Percentiles rank a stretch among this genome's conserved stretches.
Evolutionary conservation across 345 rosid genomes (phyloP).

Genomic region (Populus pruinosa): DNA sequence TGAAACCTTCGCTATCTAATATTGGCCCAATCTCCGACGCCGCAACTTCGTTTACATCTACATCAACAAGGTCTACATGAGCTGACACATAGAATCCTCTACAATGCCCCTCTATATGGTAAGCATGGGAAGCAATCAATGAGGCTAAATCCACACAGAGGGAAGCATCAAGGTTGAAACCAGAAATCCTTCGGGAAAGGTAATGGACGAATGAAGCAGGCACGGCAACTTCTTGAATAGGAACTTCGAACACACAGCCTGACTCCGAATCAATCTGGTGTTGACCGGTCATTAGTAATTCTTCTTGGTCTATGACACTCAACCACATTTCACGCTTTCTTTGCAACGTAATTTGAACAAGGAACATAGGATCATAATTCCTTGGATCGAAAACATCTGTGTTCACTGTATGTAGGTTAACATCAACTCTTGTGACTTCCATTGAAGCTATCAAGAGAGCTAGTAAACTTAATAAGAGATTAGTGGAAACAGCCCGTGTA

Average conservation of each 20-base stretch:
- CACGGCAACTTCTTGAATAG: not conserved
- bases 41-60: not conserved
- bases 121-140: not conserved
- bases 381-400: not conserved
- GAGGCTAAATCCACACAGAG: not conserved
- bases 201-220: not conserved
- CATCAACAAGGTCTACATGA: not conserved
- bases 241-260: not conserved
- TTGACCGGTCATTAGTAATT: too few relatives aligned
- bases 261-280: too few relatives aligned
- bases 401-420: not conserved
- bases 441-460: not conserved
- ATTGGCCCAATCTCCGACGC: not conserved
- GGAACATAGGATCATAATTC: not conserved
- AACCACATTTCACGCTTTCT: not conserved
- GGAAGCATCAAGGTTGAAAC: not conserved
- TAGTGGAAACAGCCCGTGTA: not conserved
- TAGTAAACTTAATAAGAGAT: not conserved
- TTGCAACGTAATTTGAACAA: not conserved
- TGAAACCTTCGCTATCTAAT: not conserved
- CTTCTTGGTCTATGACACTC: not conserved
- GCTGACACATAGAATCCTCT: not conserved
- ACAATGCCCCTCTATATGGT: not conserved
- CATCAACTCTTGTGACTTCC: not conserved
- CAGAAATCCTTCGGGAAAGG: not conserved